Conservation (phyloP, 176 grass and related monocot species). For the Carex cristatella region DNA sequence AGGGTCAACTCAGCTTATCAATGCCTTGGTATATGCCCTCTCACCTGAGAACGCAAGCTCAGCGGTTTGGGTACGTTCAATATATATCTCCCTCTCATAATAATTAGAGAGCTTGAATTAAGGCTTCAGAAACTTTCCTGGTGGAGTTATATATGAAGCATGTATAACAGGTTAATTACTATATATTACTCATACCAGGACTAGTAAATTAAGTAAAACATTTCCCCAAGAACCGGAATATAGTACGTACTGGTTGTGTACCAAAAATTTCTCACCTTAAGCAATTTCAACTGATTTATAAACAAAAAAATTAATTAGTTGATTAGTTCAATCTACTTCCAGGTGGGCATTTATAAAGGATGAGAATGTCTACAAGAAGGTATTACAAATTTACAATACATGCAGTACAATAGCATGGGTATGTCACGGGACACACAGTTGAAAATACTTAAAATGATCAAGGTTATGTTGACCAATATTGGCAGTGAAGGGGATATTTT, state of each 20-base stretch:
- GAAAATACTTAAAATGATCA: slow-evolving; percentile 43
- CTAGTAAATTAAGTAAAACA: background rate
- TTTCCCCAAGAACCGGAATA: background rate
- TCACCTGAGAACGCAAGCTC: slow-evolving; percentile 30
- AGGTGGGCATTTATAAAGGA: slow-evolving; percentile 89
- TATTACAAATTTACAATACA: background rate
- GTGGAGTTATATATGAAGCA: background rate
- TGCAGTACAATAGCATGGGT: slow-evolving; percentile 29
- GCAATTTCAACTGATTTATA: background rate
- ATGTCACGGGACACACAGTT: slow-evolving; percentile 65
- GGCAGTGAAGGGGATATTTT: slow-evolving; percentile 50
- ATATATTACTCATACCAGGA: background rate
- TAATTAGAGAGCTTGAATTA: no score
- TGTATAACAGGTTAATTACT: background rate
- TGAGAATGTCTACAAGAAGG: slow-evolving; percentile 34
- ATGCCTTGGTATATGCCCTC: slow-evolving; percentile 57
- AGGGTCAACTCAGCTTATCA: slow-evolving; percentile 44
- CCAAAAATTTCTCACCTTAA: background rate
- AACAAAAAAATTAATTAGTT: background rate
- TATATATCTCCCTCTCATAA: background rate
- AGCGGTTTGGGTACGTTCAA: background rate
- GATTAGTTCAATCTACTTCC: background rate
- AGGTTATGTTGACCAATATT: slow-evolving; percentile 47
- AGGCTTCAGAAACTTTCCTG: no score
- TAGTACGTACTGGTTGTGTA: background rate